phyloP scores from a whole-genome alignment of 352 stramenopile species.

The Peronospora farinosa region DNA sequence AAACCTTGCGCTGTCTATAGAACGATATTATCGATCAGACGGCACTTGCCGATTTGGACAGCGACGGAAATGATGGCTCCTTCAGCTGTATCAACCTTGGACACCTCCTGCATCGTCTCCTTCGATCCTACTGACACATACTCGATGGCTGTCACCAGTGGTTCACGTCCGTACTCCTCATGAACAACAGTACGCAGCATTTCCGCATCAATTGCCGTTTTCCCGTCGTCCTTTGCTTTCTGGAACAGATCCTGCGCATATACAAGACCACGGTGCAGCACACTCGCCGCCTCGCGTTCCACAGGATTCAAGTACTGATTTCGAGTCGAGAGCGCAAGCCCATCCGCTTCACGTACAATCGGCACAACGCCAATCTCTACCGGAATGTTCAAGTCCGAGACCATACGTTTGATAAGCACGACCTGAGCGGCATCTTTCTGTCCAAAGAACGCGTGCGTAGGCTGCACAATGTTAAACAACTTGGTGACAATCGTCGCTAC shows the following conservation, averaged over 20 bases:
- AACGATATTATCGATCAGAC: constrained; percentile 97
- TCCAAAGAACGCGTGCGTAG: constrained; percentile 96
- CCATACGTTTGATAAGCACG: constrained; percentile 92
- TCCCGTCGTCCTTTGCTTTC: constrained; percentile 13
- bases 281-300: constrained; percentile 81
- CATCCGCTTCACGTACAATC: constrained; percentile 92
- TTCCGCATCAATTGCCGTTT: constrained; percentile 28
- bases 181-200: constrained; percentile 39
- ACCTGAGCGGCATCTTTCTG: constrained; percentile 99
- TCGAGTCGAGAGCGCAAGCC: constrained; percentile 95
- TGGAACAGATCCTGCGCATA: constrained; percentile 48
- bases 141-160: constrained; percentile 90
- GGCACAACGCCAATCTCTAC: constrained; percentile 88
- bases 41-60: constrained; percentile 91
- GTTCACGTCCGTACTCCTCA: constrained; percentile 71
- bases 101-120: constrained; percentile 91
- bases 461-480: constrained; percentile 98
- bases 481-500: constrained; percentile 99
- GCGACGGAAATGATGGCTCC: constrained; percentile 92
- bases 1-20: constrained; percentile 30
- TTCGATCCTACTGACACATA: constrained; percentile 94
- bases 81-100: constrained; percentile 50
- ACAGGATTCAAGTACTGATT: constrained; percentile 95
- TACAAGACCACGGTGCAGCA: constrained; percentile 84
- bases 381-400: constrained; percentile 95